These are phyloP conservation scores for Calocybe gangraenosa DNA, from an alignment of 768 basidiomycete species.

Conservation along the genomic window DNA sequence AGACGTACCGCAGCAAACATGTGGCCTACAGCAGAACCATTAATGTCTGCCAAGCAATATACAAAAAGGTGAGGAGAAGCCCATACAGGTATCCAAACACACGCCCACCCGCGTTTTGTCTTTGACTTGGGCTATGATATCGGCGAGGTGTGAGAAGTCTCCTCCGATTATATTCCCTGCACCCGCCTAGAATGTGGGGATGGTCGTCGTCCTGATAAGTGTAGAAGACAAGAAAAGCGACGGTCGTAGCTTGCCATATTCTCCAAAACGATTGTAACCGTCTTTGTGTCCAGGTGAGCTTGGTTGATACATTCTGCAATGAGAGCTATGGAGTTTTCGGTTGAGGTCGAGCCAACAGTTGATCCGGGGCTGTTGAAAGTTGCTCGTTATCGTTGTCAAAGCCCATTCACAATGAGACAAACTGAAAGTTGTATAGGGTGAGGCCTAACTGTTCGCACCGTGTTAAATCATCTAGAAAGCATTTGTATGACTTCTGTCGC, in stretches of 20 bases:
- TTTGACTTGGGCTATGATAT: conserved; percentile 65
- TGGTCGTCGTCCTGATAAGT: neutral
- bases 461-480: conserved; percentile 79
- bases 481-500: conserved; percentile 66
- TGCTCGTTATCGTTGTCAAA: neutral
- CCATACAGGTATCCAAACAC: conserved; percentile 80
- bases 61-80: neutral
- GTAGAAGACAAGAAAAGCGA: neutral
- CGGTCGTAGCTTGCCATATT: conserved; percentile 60
- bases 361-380: conserved; percentile 60
- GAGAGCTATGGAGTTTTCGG: conserved; percentile 53
- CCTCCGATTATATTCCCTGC: conserved; percentile 76
- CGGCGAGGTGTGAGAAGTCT: conserved; percentile 59
- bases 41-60: neutral
- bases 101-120: conserved; percentile 77
- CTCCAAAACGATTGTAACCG: conserved; percentile 67
- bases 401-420: conserved; percentile 22
- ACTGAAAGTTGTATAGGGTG: conserved; percentile 83
- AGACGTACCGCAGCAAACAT: conserved; percentile 70
- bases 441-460: conserved; percentile 77
- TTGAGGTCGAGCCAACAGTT: conserved; percentile 65
- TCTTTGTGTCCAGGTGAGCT: conserved; percentile 57
- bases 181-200: conserved; percentile 51
- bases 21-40: conserved; percentile 60
- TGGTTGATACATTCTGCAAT: conserved; percentile 74